Evolutionary conservation across 805 yeast species (phyloP), one percentile per base, ranked within the genome.

Genomic region (Maudiozyma serrabonitensis): DNA sequence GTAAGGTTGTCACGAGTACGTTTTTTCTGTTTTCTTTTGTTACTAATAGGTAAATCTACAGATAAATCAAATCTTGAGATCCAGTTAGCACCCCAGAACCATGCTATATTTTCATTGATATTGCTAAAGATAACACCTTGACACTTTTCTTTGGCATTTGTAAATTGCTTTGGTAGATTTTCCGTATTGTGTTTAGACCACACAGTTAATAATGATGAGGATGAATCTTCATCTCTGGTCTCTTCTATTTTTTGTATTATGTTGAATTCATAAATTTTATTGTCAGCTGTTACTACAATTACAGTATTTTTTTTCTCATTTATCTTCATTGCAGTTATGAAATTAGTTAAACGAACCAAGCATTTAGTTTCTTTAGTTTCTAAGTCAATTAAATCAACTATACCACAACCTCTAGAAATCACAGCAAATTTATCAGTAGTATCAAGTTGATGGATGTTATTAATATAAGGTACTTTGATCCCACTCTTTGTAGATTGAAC

Each of bases 61-160:
- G 74, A 64, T 54, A 86, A 67, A 64, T 91, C 91, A 46, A 91
- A 75, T 63, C 77, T 85, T 4, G 84, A 77, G 15, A 90, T 56
- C 95, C 96, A 91, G 46, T 78, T 78, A 19, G 85, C 74, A 1
- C 96, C 95, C 78, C 87, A 89, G n/a, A 88, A 67, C 96, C 96
- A 91, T 15, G 84, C 69, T 49, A 78, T 73, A 34, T 69, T 59
- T 1, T 67, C 55, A 34, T 68, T 66, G 3, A 63, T 60, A 9
- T 63, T 64, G 47, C 79, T 80, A 15, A 64, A 60, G 60, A 85
- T 87, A 12, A 86, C 65, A 15, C 95, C 96, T 51, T 78, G 74
- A 49, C 95, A 82, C 57, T 83, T 81, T 50, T 85, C 91, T 16
- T 75, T 76, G 47, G 77, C 69, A 2, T 71, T 63, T 16, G 74